Evolutionary conservation across 257 asterid genomes (phyloP).

Genomic region (Solanum peruvianum): DNA sequence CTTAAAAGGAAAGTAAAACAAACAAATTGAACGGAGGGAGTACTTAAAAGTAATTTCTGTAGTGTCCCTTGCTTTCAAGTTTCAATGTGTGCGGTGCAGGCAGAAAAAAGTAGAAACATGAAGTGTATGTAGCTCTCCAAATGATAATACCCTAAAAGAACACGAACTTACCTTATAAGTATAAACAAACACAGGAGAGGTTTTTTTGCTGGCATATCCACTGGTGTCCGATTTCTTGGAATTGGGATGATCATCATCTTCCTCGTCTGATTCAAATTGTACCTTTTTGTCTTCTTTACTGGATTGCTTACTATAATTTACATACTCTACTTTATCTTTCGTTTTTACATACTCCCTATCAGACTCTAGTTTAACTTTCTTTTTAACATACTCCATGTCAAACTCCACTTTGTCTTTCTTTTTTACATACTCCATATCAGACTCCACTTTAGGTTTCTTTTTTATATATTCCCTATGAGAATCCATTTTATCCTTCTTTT

Average conservation of each 20-base stretch:
- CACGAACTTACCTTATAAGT: conserved; percentile 49
- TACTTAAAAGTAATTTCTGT: not conserved
- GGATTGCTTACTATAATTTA: not conserved
- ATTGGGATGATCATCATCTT: conserved; percentile 27
- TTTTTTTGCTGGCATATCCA: conserved; percentile 23
- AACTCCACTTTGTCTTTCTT: not conserved
- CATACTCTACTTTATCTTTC: not conserved
- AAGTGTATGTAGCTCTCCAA: not conserved
- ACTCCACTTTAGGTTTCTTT: not conserved
- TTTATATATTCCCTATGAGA: not conserved
- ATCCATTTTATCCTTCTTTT: not conserved
- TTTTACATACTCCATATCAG: not conserved
- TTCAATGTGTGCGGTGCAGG: not conserved
- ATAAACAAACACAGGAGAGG: conserved; percentile 42
- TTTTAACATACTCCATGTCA: not conserved
- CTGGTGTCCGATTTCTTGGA: conserved; percentile 28
- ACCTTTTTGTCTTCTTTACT: conserved; percentile 5
- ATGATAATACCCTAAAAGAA: not conserved
- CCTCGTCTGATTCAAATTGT: conserved; percentile 19
- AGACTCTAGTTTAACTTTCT: not conserved
- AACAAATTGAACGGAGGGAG: no score
- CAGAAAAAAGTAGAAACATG: not conserved
- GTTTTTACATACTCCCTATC: not conserved
- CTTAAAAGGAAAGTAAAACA: no score
- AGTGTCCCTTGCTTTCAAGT: not conserved